Evolutionary conservation across 768 basidiomycete genomes (phyloP), one percentile per base, ranked within the genome.

Genomic region (Zangia roseola): DNA sequence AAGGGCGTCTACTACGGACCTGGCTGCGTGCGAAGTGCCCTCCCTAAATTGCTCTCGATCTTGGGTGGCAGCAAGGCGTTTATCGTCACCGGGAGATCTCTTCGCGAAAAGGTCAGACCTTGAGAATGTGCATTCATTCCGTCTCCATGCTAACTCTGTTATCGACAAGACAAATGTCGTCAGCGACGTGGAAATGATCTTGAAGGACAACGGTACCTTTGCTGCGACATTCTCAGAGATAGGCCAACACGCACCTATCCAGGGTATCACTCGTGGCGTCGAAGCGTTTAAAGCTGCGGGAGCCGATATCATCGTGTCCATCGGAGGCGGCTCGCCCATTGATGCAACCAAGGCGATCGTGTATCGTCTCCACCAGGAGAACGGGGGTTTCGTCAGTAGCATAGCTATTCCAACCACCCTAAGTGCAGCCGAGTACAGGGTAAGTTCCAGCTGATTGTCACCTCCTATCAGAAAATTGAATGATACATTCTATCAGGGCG

Each of bases 341-440:
- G 90, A 91, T 62, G 87, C 84, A 2, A 71, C 85, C 19, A 91
- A 92, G 62, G 82, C 82, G 0, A 84, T 91, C 24, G 62, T 85
- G 8, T 84, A 82, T 62, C 75, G 79, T 43, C 68, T 83, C 26
- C 81, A 86, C 55, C 67, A 83, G 50, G 79, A 83, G 51, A 65
- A 56, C 3, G 81, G 79, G 2, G 80, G 77, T 5, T 81, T 75
- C 41, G 65, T 80, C 41, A 74, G 68, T 17, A 88, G 90, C 56
- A 87, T 92, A 43, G 85, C 89, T 14, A 83, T 91, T 49, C 90
- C 90, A 0, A 92, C 89, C 7, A 90, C 88, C 5, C 70, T 91
- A 30, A 88, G 86, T 56, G 87, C 87, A 1, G 86, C 87, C 9
- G 88, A 88, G 60, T 88, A 86, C 61, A 77, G 76, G 30, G 86